A percentile compares a stretch with the other conserved stretches of the same genome.
Conservation (phyloP, 2,329 filamentous ascomycete species). For the Aspergillaceae sp. region DNA sequence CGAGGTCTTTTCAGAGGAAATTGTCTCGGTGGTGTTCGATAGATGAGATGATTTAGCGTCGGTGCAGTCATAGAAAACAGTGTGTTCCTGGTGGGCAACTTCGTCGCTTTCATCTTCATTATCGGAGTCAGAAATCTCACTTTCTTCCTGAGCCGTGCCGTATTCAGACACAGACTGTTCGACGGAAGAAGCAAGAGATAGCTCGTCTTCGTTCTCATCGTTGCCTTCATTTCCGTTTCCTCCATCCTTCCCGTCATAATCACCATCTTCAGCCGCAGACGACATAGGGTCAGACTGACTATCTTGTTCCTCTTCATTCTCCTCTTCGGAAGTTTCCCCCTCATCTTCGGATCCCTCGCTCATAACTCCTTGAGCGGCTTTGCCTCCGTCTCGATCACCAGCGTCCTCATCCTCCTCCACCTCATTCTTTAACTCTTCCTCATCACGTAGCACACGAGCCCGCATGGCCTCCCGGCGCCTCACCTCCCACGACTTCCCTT, state of each 20-base stretch:
- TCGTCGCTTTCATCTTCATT: background rate
- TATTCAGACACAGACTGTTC: background rate
- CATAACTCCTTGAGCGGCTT: too few relatives aligned
- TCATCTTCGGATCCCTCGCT: too few relatives aligned
- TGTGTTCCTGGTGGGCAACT: background rate
- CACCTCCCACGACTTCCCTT: background rate
- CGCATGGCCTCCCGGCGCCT: conserved; percentile 8
- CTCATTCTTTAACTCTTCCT: conserved; percentile 4
- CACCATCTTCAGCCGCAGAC: background rate
- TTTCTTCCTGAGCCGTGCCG: background rate
- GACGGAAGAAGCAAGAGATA: background rate
- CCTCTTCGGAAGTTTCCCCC: background rate
- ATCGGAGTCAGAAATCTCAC: background rate
- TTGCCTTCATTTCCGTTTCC: background rate
- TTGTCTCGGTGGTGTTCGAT: background rate
- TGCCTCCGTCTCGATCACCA: too few relatives aligned
- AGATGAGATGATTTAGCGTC: background rate
- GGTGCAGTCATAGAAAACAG: background rate
- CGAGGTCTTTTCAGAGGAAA: background rate
- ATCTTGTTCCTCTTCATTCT: conserved; percentile 7
- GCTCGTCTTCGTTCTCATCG: background rate
- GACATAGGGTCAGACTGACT: too few relatives aligned
- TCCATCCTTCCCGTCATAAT: conserved; percentile 6
- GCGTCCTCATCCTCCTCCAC: background rate
- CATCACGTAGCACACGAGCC: conserved; percentile 7